Evolutionary conservation across 352 stramenopile genomes (phyloP), one percentile per base, ranked within the genome.

Genomic region (Thraustochytrium striatum): DNA sequence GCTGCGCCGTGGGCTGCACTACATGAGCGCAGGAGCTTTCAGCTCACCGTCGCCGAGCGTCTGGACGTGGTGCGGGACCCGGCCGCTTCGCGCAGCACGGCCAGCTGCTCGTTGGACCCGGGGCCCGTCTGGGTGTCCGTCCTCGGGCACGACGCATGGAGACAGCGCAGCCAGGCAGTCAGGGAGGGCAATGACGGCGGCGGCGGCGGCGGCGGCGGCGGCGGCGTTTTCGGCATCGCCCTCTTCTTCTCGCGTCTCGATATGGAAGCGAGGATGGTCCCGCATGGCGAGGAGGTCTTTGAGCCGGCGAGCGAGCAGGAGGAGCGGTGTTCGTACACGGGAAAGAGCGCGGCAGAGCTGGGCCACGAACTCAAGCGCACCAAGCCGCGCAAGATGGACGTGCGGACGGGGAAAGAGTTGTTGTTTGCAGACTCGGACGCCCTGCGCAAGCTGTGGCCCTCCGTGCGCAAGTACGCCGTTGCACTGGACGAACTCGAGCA

Each of bases 331-430:
- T 7, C 65, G 35, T 61, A 50, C 25, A 75, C 65, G 28, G 65
- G 65, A 21, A 39, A 75, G 36, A 70, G 11, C 32, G 52, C 65
- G 50, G 19, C 21, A 5, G 65, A 75, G 7, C 36, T 75, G 35
- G 65, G 65, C 13, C 39, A n/a, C 16, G 19, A 30, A 0, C 32
- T 75, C 33, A 75, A 75, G 50, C 44, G 52, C 28, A 75, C 65
- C 43, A 75, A 75, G 47, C 65, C 65, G 39, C 65, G 65, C 65
- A 75, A 75, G 52, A 39, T 75, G 43, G 65, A 75, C 50, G 30
- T 75, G 25, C 65, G 65, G 30, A 75, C 65, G 11, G 65, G 65
- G n/a, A n/a, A 75, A 38, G 65, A 75, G 47, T 43, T 75, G 21
- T 3, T 62, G 7, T 75, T 61, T 32, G 65, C 65, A 11, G 65